These are phyloP conservation scores for Cinnamomum micranthum DNA, from an alignment of 164 flowering plant species.

Conservation along the genomic window DNA sequence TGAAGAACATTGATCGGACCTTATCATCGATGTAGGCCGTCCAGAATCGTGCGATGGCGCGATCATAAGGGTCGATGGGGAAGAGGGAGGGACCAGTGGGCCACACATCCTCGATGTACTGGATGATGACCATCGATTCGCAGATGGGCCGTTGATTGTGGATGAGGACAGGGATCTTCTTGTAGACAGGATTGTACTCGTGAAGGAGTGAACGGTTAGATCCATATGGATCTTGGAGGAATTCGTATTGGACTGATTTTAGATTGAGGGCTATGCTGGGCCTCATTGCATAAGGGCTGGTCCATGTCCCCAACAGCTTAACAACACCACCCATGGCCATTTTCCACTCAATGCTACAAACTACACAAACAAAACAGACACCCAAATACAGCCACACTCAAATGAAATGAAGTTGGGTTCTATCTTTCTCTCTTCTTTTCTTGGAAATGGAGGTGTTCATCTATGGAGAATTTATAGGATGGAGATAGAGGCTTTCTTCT, in stretches of 20 bases:
- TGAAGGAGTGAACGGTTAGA: slow-evolving; percentile 53
- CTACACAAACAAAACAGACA: no score
- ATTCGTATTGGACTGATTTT: slow-evolving; percentile 45
- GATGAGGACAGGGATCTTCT: slow-evolving; percentile 38
- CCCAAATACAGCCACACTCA: no score
- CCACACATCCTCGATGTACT: slow-evolving; percentile 68
- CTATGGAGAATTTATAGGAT: no score
- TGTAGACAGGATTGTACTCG: slow-evolving; percentile 53
- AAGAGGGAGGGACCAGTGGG: slow-evolving; percentile 51
- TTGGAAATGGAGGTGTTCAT: no score
- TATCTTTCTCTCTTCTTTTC: no score
- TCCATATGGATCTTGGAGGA: slow-evolving; percentile 28
- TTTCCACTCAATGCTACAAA: no score
- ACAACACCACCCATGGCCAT: slow-evolving; percentile 22
- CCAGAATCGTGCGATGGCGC: slow-evolving; percentile 70
- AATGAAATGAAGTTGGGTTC: no score
- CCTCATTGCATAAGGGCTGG: slow-evolving; percentile 54
- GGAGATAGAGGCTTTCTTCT: no score
- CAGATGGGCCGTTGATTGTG: slow-evolving; percentile 49
- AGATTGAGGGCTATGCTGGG: slow-evolving; percentile 47
- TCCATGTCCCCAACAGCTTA: slow-evolving; percentile 52
- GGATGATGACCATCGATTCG: slow-evolving; percentile 57
- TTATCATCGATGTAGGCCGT: slow-evolving; percentile 60
- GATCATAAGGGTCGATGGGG: slow-evolving; percentile 60
- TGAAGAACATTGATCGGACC: slow-evolving; percentile 25